A percentile compares a stretch with the other conserved stretches of the same genome.
These are phyloP conservation scores for Saksenaea oblongispora DNA, from an alignment of 371 early-diverging fungal species.

Conservation along the genomic window DNA sequence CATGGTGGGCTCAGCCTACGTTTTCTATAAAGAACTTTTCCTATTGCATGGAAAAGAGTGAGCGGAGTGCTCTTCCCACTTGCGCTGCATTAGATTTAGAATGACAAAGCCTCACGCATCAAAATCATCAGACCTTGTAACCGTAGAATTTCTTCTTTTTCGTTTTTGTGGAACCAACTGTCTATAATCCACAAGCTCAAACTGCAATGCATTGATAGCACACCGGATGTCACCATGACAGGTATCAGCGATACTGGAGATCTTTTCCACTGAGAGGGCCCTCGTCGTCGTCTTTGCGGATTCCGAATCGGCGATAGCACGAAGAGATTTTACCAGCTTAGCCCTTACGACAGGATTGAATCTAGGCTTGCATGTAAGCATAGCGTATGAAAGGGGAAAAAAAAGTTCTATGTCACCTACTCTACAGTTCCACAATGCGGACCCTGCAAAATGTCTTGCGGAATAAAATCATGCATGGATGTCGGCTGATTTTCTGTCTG, in stretches of 20 bases:
- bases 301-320: constrained; percentile 15
- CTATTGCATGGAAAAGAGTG: constrained; percentile 41
- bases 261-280: not conserved
- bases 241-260: constrained; percentile 18
- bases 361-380: constrained; percentile 14
- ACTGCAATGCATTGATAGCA: constrained; percentile 44
- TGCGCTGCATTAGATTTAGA: not conserved
- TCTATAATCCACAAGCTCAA: constrained; percentile 14
- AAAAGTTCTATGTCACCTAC: constrained; percentile 9
- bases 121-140: not conserved
- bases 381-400: not conserved
- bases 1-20: constrained; percentile 12
- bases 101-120: not conserved
- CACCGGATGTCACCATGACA: constrained; percentile 43
- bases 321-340: constrained; percentile 15
- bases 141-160: not conserved
- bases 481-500: constrained; percentile 6
- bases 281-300: not conserved
- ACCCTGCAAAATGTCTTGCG: constrained; percentile 4
- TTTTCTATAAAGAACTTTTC: constrained; percentile 45
- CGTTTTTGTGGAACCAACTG: not conserved
- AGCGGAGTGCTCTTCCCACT: constrained; percentile 18
- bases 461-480: constrained; percentile 13
- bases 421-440: constrained; percentile 8
- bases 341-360: constrained; percentile 25